Conservation (phyloP, 441 rosid genomes). For the Pelargonium australe region DNA sequence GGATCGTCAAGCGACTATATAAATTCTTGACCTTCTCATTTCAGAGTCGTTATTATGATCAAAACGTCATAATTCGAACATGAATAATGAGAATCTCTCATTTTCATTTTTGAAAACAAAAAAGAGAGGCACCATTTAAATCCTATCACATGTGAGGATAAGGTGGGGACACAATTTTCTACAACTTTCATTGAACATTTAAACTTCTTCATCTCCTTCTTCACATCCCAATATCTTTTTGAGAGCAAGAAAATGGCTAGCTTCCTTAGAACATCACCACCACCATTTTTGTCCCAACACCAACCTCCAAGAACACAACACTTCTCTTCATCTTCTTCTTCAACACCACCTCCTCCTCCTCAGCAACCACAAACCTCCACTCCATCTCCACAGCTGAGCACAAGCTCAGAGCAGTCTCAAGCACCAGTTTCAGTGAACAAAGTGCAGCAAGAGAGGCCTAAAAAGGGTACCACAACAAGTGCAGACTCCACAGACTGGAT, state of each 20-base stretch:
- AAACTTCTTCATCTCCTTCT: not conserved
- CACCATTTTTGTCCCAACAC: conserved; percentile 45
- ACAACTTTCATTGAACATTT: too few relatives aligned
- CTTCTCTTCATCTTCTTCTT: conserved; percentile 32
- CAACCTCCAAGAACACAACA: conserved; percentile 25
- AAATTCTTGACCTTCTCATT: too few relatives aligned
- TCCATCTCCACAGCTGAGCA: conserved; percentile 28
- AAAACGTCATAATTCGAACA: too few relatives aligned
- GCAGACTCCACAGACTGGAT: conserved; percentile 67
- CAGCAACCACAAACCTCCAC: conserved; percentile 20
- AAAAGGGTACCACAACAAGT: conserved; percentile 20
- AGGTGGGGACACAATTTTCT: conserved; percentile 22
- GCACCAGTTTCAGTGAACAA: conserved; percentile 19
- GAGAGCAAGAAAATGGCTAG: conserved; percentile 40
- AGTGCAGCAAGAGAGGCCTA: conserved; percentile 33
- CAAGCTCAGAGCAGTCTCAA: conserved; percentile 31
- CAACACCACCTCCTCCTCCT: conserved; percentile 26
- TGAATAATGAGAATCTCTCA: too few relatives aligned
- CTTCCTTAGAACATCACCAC: conserved; percentile 36
- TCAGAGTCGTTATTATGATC: too few relatives aligned
- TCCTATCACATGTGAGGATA: conserved; percentile 24
- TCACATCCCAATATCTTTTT: not conserved
- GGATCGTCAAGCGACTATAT: too few relatives aligned
- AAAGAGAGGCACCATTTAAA: conserved; percentile 3
- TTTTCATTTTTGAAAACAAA: not conserved